Percentiles rank a stretch among this genome's conserved stretches.
Evolutionary conservation across 139 green algal genomes (phyloP).

Genomic region (Ettlia oleoabundans): DNA sequence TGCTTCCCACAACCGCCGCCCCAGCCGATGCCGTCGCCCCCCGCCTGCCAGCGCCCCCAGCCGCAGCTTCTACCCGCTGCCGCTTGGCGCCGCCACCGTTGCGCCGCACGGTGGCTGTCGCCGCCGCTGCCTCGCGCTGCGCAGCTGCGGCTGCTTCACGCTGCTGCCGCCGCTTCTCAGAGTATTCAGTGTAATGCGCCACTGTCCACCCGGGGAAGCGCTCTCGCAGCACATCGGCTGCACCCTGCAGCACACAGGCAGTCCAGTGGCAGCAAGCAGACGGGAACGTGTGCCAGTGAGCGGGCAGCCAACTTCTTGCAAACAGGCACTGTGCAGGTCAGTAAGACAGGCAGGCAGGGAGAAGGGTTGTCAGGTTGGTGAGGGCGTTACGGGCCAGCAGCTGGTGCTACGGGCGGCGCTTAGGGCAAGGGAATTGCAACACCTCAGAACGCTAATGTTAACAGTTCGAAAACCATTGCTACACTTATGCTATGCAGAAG

Average conservation of each 20-base stretch:
- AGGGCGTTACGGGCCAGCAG: too few species aligned
- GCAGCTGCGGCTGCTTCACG: background rate
- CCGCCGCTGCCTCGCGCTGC: background rate
- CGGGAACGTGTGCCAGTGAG: too few species aligned
- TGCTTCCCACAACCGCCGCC: background rate
- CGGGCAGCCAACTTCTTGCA: too few species aligned
- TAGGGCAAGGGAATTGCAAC: too few species aligned
- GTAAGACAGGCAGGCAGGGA: too few species aligned
- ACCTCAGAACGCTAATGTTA: too few species aligned
- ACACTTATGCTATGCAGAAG: too few species aligned
- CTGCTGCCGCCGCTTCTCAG: background rate
- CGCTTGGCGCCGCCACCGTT: constrained; percentile 4
- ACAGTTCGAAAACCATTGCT: too few species aligned
- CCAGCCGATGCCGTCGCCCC: background rate
- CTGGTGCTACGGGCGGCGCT: too few species aligned
- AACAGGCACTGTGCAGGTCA: too few species aligned
- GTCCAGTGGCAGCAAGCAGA: too few species aligned
- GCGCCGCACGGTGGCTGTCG: background rate
- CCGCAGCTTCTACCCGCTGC: background rate
- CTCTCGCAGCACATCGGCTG: constrained; percentile 12
- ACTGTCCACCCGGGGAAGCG: constrained; percentile 8
- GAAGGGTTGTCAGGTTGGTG: too few species aligned
- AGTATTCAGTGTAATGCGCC: background rate
- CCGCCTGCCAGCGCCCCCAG: background rate
- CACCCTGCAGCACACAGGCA: background rate